Conservation (phyloP, 2,329 filamentous ascomycete species). For the Xenoacremonium recifei region DNA sequence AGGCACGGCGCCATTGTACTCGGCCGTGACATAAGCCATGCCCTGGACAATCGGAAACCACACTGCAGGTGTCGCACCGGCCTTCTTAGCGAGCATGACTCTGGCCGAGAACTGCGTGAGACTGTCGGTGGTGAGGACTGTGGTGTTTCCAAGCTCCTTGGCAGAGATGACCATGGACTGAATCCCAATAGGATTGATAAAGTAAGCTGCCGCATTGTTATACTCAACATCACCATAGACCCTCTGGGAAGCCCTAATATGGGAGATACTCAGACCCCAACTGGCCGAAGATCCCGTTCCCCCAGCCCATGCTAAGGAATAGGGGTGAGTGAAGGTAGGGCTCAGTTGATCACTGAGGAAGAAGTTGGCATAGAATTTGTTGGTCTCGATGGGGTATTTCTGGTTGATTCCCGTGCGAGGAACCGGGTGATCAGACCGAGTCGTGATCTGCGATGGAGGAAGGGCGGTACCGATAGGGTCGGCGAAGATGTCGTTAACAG, state of each 20-base stretch:
- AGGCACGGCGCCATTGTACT: conserved; percentile 70
- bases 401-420: conserved; percentile 49
- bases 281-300: conserved; percentile 62
- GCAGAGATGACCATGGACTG: conserved; percentile 81
- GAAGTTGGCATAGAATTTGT: conserved; percentile 81
- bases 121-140: conserved; percentile 53
- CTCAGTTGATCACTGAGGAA: conserved; percentile 71
- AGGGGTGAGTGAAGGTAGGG: conserved; percentile 74
- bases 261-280: conserved; percentile 77
- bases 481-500: conserved; percentile 51
- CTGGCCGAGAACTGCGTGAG: conserved; percentile 61
- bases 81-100: conserved; percentile 61
- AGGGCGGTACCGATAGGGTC: conserved; percentile 51
- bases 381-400: conserved; percentile 61
- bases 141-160: conserved; percentile 63
- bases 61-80: conserved; percentile 57
- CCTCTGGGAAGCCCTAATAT: conserved; percentile 66
- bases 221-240: conserved; percentile 61
- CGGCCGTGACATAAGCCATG: conserved; percentile 80
- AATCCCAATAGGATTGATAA: conserved; percentile 77
- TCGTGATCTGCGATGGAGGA: conserved; percentile 47
- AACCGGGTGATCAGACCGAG: conserved; percentile 57
- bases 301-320: conserved; percentile 66
- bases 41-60: conserved; percentile 85
- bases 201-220: conserved; percentile 65